phyloP scores from a whole-genome alignment of 2,329 filamentous ascomycete species.

The Macrophomina phaseolina region DNA sequence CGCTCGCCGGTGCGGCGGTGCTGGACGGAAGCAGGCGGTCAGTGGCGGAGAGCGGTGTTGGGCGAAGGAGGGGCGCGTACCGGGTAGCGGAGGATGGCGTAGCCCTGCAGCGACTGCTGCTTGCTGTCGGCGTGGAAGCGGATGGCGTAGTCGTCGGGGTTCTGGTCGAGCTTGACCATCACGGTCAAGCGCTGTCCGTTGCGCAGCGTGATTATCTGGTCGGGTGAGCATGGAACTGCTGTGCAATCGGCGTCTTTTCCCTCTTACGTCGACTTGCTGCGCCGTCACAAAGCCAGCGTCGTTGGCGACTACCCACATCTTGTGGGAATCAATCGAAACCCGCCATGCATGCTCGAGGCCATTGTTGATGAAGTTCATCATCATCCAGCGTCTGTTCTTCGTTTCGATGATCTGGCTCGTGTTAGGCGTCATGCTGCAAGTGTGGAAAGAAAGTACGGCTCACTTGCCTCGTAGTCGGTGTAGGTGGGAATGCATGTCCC shows the following conservation, averaged over 20 bases:
- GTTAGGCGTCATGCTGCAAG: no score
- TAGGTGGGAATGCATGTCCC: not conserved
- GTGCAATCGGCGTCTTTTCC: not conserved
- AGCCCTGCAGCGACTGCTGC: slow-evolving; percentile 1
- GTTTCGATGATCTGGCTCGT: not conserved
- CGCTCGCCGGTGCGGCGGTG: slow-evolving; percentile 6
- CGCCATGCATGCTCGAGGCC: slow-evolving; percentile 1
- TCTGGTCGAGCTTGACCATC: not conserved
- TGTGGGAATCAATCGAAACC: slow-evolving; percentile 2
- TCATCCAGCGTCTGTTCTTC: slow-evolving; percentile 1
- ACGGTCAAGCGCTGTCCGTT: slow-evolving; percentile 3
- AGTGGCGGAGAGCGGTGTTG: not conserved
- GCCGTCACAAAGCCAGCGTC: not conserved
- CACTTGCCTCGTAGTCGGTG: not conserved
- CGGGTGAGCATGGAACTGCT: not conserved
- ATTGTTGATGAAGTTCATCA: slow-evolving; percentile 16
- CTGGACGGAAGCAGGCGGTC: not conserved
- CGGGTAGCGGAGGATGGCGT: slow-evolving; percentile 11
- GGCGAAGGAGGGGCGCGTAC: not conserved
- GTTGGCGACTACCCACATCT: slow-evolving; percentile 8
- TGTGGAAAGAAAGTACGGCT: no score
- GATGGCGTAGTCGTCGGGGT: slow-evolving; percentile 1
- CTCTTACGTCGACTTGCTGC: slow-evolving; percentile 1
- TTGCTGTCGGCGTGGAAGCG: slow-evolving; percentile 6
- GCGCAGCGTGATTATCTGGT: not conserved